phyloP scores from a whole-genome alignment of 2,329 filamentous ascomycete genomes.

The Ilyonectria mors-panacis region DNA sequence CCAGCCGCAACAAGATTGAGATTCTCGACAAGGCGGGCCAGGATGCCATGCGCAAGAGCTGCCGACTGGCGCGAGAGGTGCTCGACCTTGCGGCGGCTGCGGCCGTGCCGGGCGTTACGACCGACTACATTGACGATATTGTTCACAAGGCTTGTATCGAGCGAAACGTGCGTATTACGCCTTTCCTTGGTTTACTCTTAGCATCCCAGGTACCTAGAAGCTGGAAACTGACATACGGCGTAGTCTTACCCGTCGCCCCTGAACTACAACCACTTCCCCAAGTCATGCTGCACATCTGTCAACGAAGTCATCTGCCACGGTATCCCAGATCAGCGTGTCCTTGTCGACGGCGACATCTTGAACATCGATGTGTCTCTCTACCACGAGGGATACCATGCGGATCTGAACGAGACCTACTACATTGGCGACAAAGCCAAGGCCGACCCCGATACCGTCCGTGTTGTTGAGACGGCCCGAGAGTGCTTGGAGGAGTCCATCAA shows the following conservation, averaged over 20 bases:
- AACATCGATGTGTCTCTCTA: slow-evolving; percentile 98
- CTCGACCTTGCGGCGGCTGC: slow-evolving; percentile 91
- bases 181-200: background rate
- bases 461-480: slow-evolving; percentile 91
- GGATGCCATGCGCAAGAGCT: slow-evolving; percentile 94
- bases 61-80: slow-evolving; percentile 88
- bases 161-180: slow-evolving; percentile 77
- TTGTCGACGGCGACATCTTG: slow-evolving; percentile 94
- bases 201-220: too few species aligned
- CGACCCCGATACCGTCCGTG: slow-evolving; percentile 88
- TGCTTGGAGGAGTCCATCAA: slow-evolving; percentile 93
- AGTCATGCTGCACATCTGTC: slow-evolving; percentile 95
- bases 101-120: slow-evolving; percentile 91
- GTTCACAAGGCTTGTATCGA: slow-evolving; percentile 96
- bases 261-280: slow-evolving; percentile 97
- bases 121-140: slow-evolving; percentile 94
- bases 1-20: slow-evolving; percentile 84
- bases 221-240: slow-evolving; percentile 29
- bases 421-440: slow-evolving; percentile 89
- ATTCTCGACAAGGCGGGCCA: slow-evolving; percentile 85
- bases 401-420: slow-evolving; percentile 99
- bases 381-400: slow-evolving; percentile 94
- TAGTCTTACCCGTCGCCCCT: slow-evolving; percentile 95
- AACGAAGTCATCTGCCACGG: slow-evolving; percentile 99
- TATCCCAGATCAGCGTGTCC: slow-evolving; percentile 90